Conservation (phyloP, 2,329 filamentous ascomycete species). For the Venturia nashicola region DNA sequence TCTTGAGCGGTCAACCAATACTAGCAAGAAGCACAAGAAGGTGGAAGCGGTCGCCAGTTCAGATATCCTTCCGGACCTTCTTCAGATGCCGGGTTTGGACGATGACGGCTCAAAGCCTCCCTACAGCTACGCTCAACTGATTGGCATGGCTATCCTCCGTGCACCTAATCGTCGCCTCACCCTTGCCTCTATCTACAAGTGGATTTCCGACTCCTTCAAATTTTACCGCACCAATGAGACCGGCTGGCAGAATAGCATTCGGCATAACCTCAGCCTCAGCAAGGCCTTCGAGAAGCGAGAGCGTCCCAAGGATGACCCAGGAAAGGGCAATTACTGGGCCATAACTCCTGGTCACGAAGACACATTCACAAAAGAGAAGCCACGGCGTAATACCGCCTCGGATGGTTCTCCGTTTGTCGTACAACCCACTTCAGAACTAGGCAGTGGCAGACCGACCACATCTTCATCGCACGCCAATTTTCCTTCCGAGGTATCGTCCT, state of each 20-base stretch:
- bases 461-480: slow-evolving; percentile 21
- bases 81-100: slow-evolving; percentile 67
- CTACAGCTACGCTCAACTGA: slow-evolving; percentile 88
- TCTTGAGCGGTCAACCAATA: not conserved
- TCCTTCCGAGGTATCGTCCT: slow-evolving; percentile 20
- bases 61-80: slow-evolving; percentile 48
- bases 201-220: slow-evolving; percentile 90
- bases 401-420: slow-evolving; percentile 29
- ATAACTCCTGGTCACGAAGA: slow-evolving; percentile 84
- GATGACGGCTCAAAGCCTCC: slow-evolving; percentile 84
- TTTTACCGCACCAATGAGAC: slow-evolving; percentile 78
- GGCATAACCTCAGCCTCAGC: slow-evolving; percentile 92
- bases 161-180: slow-evolving; percentile 75
- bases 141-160: slow-evolving; percentile 91
- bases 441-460: slow-evolving; percentile 16
- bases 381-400: slow-evolving; percentile 40
- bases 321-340: slow-evolving; percentile 95
- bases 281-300: slow-evolving; percentile 96
- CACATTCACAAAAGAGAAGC: slow-evolving; percentile 82
- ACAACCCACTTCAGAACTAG: slow-evolving; percentile 18
- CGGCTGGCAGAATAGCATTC: slow-evolving; percentile 98
- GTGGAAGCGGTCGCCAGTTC: not conserved
- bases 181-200: slow-evolving; percentile 93
- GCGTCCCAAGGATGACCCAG: slow-evolving; percentile 89
- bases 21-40: slow-evolving; percentile 8